Conservation (phyloP, 1,139 yeast species). For the Pichia sp. region DNA sequence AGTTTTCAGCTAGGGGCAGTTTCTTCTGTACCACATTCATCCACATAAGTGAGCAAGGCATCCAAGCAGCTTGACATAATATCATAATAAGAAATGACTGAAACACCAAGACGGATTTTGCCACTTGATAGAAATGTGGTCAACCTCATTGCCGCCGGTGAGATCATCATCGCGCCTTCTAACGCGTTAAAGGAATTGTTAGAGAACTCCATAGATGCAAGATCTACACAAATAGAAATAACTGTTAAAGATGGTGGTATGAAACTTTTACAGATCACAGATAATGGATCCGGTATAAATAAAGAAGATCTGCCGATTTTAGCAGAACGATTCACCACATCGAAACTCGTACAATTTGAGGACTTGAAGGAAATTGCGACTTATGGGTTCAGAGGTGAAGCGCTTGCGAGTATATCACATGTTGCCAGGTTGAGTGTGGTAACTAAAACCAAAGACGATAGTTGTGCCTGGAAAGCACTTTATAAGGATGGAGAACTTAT, state of each 20-base stretch:
- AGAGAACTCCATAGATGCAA: slow-evolving; percentile 50
- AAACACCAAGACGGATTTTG: no score
- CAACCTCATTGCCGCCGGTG: slow-evolving; percentile 95
- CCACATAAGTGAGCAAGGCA: no score
- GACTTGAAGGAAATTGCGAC: slow-evolving; percentile 45
- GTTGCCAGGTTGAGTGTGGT: slow-evolving; percentile 66
- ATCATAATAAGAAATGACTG: no score
- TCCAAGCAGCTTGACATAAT: no score
- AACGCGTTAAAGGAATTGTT: slow-evolving; percentile 57
- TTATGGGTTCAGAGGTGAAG: slow-evolving; percentile 59
- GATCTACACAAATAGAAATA: slow-evolving; percentile 41
- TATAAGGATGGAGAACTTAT: slow-evolving; percentile 58
- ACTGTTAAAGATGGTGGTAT: slow-evolving; percentile 49
- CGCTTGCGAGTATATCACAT: slow-evolving; percentile 54
- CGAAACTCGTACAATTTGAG: slow-evolving; percentile 42
- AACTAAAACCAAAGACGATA: slow-evolving; percentile 55
- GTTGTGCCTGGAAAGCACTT: slow-evolving; percentile 63
- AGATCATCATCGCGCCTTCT: slow-evolving; percentile 88
- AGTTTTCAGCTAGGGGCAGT: no score
- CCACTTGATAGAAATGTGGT: slow-evolving; percentile 64
- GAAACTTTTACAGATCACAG: slow-evolving; percentile 45
- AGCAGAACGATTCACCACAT: slow-evolving; percentile 54
- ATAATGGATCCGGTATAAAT: slow-evolving; percentile 46
- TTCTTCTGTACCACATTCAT: no score
- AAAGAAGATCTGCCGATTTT: slow-evolving; percentile 40